A percentile compares a stretch with the other conserved stretches of the same genome.
phyloP scores from a whole-genome alignment of 2,329 filamentous ascomycete species.

The Fusarium lyarnte region DNA sequence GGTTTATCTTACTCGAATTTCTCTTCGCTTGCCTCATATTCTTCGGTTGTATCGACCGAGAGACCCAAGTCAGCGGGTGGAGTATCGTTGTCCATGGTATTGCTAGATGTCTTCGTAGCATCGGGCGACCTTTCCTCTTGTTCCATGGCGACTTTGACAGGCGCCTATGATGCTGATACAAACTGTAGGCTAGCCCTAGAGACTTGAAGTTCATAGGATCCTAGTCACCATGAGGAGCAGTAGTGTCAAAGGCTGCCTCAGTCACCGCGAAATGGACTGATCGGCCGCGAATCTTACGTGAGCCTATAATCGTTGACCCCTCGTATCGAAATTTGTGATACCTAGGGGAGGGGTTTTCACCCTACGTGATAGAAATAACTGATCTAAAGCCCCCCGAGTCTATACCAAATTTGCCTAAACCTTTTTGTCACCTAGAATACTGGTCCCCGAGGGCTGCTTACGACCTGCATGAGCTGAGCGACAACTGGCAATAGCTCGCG shows the following conservation, averaged over 20 bases:
- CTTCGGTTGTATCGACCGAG: neutral
- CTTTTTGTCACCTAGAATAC: neutral
- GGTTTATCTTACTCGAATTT: neutral
- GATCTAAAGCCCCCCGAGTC: fast-evolving
- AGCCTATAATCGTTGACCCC: neutral
- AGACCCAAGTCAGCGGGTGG: too few species aligned
- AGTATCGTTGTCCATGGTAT: neutral
- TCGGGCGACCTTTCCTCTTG: neutral
- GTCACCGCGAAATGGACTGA: neutral
- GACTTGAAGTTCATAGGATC: neutral
- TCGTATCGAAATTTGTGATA: neutral
- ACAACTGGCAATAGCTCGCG: neutral
- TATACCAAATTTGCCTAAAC: neutral
- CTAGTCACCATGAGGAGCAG: neutral
- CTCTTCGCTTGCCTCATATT: neutral
- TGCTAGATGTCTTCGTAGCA: neutral
- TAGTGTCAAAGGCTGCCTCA: neutral
- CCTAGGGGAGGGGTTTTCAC: neutral
- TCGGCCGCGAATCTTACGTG: too few species aligned
- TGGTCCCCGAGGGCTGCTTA: neutral
- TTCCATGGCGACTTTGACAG: neutral
- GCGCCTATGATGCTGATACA: neutral
- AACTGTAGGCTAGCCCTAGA: neutral
- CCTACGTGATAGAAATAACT: neutral
- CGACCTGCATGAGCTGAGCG: neutral